Conservation (phyloP, 192 early-diverging fungal species). For the Phycomyces blakesleeanus region DNA sequence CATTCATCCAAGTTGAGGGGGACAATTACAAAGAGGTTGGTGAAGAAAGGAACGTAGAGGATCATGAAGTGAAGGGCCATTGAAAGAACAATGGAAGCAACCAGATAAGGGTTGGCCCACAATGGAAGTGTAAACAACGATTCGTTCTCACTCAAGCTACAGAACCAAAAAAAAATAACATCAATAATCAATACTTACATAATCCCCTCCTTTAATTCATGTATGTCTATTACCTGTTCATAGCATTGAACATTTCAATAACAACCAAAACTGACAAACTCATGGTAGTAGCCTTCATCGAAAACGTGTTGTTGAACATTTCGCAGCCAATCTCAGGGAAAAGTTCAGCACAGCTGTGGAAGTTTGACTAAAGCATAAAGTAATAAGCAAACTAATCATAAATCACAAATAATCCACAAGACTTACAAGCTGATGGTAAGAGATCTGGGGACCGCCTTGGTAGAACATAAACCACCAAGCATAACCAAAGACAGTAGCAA, state of each 20-base stretch:
- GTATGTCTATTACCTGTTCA: slow-evolving; percentile 82
- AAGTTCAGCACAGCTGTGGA: slow-evolving; percentile 82
- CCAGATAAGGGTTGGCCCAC: slow-evolving; percentile 87
- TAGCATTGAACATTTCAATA: slow-evolving; percentile 99
- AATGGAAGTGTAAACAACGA: slow-evolving; percentile 87
- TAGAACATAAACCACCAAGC: slow-evolving; percentile 99
- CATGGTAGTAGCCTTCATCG: slow-evolving; percentile 90
- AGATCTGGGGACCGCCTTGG: slow-evolving; percentile 79
- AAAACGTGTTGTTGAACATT: slow-evolving; percentile 78
- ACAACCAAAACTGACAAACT: slow-evolving; percentile 92
- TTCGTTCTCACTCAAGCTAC: slow-evolving; percentile 87
- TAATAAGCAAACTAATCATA: background rate
- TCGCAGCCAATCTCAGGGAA: slow-evolving; percentile 94
- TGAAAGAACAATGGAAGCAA: slow-evolving; percentile 77
- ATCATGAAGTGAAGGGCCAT: slow-evolving; percentile 96
- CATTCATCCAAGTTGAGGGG: slow-evolving; percentile 87
- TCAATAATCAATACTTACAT: background rate
- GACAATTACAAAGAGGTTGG: slow-evolving; percentile 85
- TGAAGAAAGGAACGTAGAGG: slow-evolving; percentile 96
- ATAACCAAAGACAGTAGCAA: slow-evolving; percentile 93
- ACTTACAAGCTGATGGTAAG: slow-evolving; percentile 80
- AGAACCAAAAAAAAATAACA: slow-evolving; percentile 1
- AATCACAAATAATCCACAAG: slow-evolving; percentile 19
- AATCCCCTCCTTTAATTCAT: too few species aligned
- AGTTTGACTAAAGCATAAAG: slow-evolving; percentile 62